Percentiles rank a stretch among this genome's conserved stretches.
Conservation (phyloP, 805 yeast species). For the Yarrowia sp. region DNA sequence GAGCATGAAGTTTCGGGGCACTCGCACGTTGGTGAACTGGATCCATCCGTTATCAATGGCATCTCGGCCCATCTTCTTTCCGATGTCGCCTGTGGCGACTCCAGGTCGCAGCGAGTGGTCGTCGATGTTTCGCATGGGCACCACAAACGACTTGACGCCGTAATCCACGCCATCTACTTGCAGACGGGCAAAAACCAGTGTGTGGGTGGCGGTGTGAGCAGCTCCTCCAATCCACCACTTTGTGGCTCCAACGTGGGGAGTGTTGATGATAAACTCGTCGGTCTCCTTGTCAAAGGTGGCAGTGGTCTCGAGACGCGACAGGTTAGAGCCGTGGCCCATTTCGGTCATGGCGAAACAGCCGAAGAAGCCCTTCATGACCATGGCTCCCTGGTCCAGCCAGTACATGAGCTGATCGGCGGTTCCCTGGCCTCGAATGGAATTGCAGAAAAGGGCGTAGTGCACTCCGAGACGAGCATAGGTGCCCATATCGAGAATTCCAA, state of each 20-base stretch:
- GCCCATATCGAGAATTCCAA: constrained; percentile 67
- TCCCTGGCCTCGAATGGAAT: constrained; percentile 86
- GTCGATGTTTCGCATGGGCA: constrained; percentile 79
- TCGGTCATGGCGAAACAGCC: constrained; percentile 97
- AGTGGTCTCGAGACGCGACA: constrained; percentile 88
- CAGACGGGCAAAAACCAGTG: constrained; percentile 81
- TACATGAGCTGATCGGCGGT: constrained; percentile 80
- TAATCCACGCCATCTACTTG: constrained; percentile 82
- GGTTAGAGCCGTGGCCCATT: constrained; percentile 91
- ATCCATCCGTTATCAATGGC: constrained; percentile 98
- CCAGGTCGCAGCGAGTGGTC: constrained; percentile 78
- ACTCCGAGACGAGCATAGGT: constrained; percentile 84
- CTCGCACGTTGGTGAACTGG: constrained; percentile 81
- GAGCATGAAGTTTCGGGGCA: constrained; percentile 84
- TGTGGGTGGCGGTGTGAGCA: constrained; percentile 90
- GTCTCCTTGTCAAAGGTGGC: constrained; percentile 73
- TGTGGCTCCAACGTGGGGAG: constrained; percentile 91
- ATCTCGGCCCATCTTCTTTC: constrained; percentile 94
- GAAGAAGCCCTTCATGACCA: constrained; percentile 53
- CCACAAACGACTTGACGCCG: constrained; percentile 92
- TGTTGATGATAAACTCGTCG: constrained; percentile 76
- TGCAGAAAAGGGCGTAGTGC: constrained; percentile 82
- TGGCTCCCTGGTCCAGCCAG: constrained; percentile 73
- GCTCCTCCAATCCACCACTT: constrained; percentile 99
- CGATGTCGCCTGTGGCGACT: constrained; percentile 86